Evolutionary conservation across 306 rosid species (phyloP).

Genomic region (Quercus robur): DNA sequence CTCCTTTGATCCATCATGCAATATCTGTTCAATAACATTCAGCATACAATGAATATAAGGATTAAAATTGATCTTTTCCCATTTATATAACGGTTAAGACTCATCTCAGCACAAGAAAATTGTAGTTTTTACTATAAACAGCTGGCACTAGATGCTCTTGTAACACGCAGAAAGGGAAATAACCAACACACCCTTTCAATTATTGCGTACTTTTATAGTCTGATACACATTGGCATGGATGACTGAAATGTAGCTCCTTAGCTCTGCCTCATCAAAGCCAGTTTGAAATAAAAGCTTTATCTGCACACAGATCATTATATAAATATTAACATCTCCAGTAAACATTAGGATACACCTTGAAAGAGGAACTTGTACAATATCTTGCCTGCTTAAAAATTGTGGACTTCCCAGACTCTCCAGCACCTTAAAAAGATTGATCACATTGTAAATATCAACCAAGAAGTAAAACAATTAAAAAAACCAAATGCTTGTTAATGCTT

Average conservation of each 20-base stretch:
- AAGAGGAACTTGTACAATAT: constrained; percentile 8
- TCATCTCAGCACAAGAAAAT: constrained; percentile 25
- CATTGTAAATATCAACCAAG: constrained; percentile 10
- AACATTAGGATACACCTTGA: not conserved
- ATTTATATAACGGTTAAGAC: constrained; percentile 7
- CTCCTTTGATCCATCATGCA: constrained; percentile 91
- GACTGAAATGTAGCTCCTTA: constrained; percentile 84
- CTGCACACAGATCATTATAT: constrained; percentile 38
- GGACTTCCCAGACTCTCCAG: constrained; percentile 96
- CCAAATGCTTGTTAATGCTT: not conserved
- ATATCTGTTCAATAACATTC: constrained; percentile 53
- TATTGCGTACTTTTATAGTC: constrained; percentile 99
- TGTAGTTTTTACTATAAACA: constrained; percentile 19
- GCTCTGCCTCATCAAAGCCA: constrained; percentile 95
- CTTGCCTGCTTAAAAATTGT: constrained; percentile 95
- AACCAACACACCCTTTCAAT: constrained; percentile 99
- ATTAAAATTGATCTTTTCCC: constrained; percentile 19
- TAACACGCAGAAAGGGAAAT: constrained; percentile 67
- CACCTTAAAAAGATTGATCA: constrained; percentile 43
- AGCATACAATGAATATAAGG: constrained; percentile 8
- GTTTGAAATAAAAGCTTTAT: constrained; percentile 96
- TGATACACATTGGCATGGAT: constrained; percentile 98
- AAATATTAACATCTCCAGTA: constrained; percentile 13
- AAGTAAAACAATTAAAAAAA: not conserved
- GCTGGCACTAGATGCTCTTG: constrained; percentile 41